Evolutionary conservation across 2,329 filamentous ascomycete species (phyloP), one percentile per base, ranked within the genome.

Genomic region (Diplocarpon rosae): DNA sequence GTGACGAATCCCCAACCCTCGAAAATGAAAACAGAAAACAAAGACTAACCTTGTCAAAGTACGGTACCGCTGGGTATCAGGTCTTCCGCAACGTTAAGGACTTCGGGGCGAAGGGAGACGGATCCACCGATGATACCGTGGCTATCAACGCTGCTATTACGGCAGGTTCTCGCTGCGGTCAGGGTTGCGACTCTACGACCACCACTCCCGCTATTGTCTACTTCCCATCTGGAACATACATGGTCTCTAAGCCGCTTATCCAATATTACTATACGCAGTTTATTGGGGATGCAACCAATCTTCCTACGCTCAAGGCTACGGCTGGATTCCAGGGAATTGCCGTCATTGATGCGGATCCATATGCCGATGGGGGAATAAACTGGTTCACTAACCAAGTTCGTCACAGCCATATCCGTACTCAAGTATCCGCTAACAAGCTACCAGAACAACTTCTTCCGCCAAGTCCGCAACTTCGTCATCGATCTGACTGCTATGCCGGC

Each of bases 261-360:
- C 83, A 88, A 62, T 83, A 82, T 65, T 96, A 96, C 72, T 95
- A 95, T 69, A 94, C 89, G 9, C 88, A 95, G 63, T 77, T 96
- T 50, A 72, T 95, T 30, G 90, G 90, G 46, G 88, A 96, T 67
- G 79, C 82, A 39, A 60, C 76, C 56, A 70, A 75, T 51, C 65
- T 81, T 12, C 88, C 90, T 0, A 81, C 80, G 0, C 71, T 95
- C 63, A 87, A 90, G 68, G 83, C 83, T 2, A 64, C 77, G 1
- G 62, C 80, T 35, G 69, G 70, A 56, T 98, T 96, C 59, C 53
- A 70, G 2, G 92, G 90, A 37, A 93, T 95, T 69, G 89, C 84
- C 35, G 75, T 96, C 42, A 83, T 98, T 53, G 89, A 95, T 61
- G 73, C 85, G 1, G 82, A 96, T 59, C 89, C 89, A 0, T 96